These are phyloP conservation scores for Pyricularia sp. DNA, from an alignment of 2,329 filamentous ascomycete genomes.

Conservation along the genomic window DNA sequence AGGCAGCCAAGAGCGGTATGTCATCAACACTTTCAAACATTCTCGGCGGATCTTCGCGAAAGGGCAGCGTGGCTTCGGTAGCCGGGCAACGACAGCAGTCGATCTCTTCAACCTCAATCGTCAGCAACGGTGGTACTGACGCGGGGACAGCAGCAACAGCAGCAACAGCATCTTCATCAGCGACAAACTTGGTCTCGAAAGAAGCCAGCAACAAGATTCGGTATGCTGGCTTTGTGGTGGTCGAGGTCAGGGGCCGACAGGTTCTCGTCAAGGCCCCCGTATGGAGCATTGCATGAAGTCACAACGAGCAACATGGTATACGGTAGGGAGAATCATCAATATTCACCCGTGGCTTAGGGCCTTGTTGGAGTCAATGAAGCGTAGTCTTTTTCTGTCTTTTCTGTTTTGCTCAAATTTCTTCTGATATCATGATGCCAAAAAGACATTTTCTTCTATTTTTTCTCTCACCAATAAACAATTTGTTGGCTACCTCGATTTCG, in stretches of 20 bases:
- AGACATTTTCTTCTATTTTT: not conserved
- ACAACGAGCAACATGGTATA: not conserved
- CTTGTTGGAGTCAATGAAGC: constrained; percentile 2
- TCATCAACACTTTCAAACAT: constrained; percentile 2
- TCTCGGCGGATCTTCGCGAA: constrained; percentile 12
- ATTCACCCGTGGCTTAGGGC: not conserved
- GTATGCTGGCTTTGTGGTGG: constrained; percentile 64
- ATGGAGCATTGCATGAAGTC: constrained; percentile 39
- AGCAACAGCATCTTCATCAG: constrained; percentile 9
- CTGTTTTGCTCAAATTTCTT: not conserved
- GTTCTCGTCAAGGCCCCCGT: constrained; percentile 69
- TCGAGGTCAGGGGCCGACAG: constrained; percentile 68
- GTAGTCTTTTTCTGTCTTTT: not conserved
- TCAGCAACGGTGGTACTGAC: constrained; percentile 1
- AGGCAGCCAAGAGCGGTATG: constrained; percentile 22
- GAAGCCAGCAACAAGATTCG: constrained; percentile 48
- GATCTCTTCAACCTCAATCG: not conserved
- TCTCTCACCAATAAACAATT: not conserved
- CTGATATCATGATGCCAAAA: not conserved
- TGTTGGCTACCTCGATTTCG: not conserved
- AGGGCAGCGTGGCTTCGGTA: constrained; percentile 28
- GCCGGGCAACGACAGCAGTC: not conserved
- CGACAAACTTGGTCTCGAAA: constrained; percentile 24
- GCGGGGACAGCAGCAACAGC: not conserved
- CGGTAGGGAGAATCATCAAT: not conserved